Evolutionary conservation across 805 yeast species (phyloP), one percentile per base, ranked within the genome.

Genomic region (Saccharomycopsis lassenensis): DNA sequence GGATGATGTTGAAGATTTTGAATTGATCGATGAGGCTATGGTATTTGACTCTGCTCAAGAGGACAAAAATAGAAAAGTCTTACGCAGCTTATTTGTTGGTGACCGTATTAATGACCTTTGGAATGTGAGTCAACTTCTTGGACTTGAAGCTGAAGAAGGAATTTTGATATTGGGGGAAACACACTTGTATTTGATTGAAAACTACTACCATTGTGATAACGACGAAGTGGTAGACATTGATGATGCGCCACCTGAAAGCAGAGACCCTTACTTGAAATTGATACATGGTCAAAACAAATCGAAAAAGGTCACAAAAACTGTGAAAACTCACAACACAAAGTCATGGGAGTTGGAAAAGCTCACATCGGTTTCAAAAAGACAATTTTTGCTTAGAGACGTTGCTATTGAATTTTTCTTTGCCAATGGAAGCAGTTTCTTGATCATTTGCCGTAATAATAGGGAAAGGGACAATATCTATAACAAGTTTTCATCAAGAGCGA

Each of bases 341-440:
- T 57, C 65, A 10, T 83, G 93, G 91, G 65, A 69, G 17, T 47
- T 80, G 15, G 62, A 62, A 4, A 70, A 69, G 29, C 50, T 86
- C 14, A 69, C 74, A 0, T 74, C 79, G 3, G 71, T 78, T 8
- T 74, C 85, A 2, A 82, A 80, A 44, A 58, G 94, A 35, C 84
- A 79, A 25, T 85, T 84, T 48, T 54, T 85, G 14, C 59, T 85
- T 11, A 59, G 94, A 37, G 93, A 84, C 54, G 81, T 80, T 30
- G 94, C 91, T 0, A 51, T 84, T 24, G 95, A 85, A 49, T 56
- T 84, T 49, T 76, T 82, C 44, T 81, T 83, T 52, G 66, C 67
- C 18, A 75, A 78, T 53, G 93, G 91, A 0, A 69, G 76, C 1
- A 79, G 83, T 44, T 64, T 75, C 26, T 58, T 85, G 40, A 60